Percentiles rank a stretch among this genome's conserved stretches.
Conservation (phyloP, 2,329 filamentous ascomycete genomes). For the Aspergillus pseudoviridinutans region DNA sequence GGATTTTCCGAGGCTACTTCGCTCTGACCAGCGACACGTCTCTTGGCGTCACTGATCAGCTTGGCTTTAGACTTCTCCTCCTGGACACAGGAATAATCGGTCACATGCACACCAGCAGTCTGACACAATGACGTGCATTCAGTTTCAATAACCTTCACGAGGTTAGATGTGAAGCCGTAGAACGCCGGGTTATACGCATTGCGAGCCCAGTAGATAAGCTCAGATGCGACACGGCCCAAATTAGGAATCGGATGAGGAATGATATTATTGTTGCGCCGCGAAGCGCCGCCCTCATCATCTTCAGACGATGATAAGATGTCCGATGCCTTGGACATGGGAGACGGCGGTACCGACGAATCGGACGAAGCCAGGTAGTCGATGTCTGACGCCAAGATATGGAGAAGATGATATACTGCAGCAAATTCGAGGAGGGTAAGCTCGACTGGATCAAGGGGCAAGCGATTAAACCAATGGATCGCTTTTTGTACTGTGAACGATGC, state of each 20-base stretch:
- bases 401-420: slow-evolving; percentile 38
- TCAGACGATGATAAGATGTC: slow-evolving; percentile 19
- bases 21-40: neutral
- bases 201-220: slow-evolving; percentile 43
- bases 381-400: slow-evolving; percentile 39
- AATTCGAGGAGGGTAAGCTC: slow-evolving; percentile 42
- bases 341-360: slow-evolving; percentile 28
- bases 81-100: slow-evolving; percentile 24
- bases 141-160: slow-evolving; percentile 36
- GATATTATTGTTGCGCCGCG: slow-evolving; percentile 11
- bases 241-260: slow-evolving; percentile 28
- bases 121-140: slow-evolving; percentile 36
- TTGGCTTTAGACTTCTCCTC: slow-evolving; percentile 19
- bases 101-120: slow-evolving; percentile 32
- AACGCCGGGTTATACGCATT: slow-evolving; percentile 43
- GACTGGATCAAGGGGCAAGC: slow-evolving; percentile 40
- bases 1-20: neutral
- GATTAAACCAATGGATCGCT: slow-evolving; percentile 40
- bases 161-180: slow-evolving; percentile 36
- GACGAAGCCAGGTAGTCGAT: slow-evolving; percentile 36
- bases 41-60: slow-evolving; percentile 18
- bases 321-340: slow-evolving; percentile 20
- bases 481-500: slow-evolving; percentile 37
- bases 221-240: slow-evolving; percentile 35
- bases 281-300: slow-evolving; percentile 8